These are phyloP conservation scores for Chlorophyllum brunneum DNA, from an alignment of 768 basidiomycete genomes.

Conservation along the genomic window DNA sequence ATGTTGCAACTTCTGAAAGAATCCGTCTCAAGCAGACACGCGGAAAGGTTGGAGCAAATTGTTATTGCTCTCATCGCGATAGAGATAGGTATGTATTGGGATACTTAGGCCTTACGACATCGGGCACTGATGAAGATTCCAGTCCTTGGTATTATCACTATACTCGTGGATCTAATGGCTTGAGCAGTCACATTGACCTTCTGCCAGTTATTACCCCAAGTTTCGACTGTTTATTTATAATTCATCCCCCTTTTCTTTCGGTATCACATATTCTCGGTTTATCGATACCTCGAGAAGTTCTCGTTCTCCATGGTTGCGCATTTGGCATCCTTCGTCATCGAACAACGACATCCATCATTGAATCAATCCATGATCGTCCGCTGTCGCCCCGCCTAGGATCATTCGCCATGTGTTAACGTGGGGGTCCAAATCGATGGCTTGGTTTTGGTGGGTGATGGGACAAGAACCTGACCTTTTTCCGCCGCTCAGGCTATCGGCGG, in stretches of 20 bases:
- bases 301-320: too few relatives aligned
- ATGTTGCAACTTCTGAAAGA: constrained; percentile 96
- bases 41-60: constrained; percentile 89
- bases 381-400: background rate
- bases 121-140: constrained; percentile 6
- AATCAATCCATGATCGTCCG: background rate
- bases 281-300: background rate
- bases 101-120: constrained; percentile 1
- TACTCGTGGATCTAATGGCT: constrained; percentile 80
- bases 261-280: background rate
- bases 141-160: constrained; percentile 90
- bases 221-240: background rate
- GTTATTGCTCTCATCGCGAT: constrained; percentile 89
- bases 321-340: background rate
- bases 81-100: constrained; percentile 61
- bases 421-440: background rate
- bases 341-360: background rate
- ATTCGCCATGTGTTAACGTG: background rate
- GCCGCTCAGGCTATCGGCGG: constrained; percentile 11
- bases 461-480: constrained; percentile 4
- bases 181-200: constrained; percentile 15
- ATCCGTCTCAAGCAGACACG: constrained; percentile 86
- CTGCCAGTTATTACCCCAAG: background rate
- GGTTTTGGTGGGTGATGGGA: background rate
- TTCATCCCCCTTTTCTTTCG: background rate